Base-by-base conservation (phyloP, 768 basidiomycete genomes). In the Naganishia vaughanmartiniae region DNA sequence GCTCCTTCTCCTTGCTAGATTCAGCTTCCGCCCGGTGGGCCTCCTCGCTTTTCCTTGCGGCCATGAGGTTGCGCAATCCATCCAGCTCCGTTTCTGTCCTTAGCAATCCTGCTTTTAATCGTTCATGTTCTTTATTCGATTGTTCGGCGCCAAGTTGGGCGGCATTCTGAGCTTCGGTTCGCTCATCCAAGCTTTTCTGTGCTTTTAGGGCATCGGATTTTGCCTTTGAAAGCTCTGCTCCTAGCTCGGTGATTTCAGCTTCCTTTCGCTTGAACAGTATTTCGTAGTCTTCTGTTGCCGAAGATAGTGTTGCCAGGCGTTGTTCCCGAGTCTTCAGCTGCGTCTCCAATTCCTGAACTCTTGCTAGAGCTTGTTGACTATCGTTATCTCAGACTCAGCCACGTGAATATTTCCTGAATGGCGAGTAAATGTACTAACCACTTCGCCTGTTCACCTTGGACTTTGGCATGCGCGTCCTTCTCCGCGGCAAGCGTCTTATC, bases 41-140 rank as follows among this genome's bases (percentile, higher is more conserved):
- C 76, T 93, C 93, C 79, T 97, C 93, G 30, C 88, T 89, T 0
- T 89, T 86, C 80, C 93, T 96, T 0, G 90, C 90, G 55, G 89
- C 88, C 83, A 96, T 86, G 17, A 90, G 83, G n/a, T 86, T 83
- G 9, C 93, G 89, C 10, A 98, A 84, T 72, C 91, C 89, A 75
- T 95, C 93, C 14, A 96, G 83, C 80, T 96, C 94, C 48, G 84
- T 86, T 75, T 91, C 88, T 2, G 95, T 83, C 75, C 88, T 90
- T 31, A 83, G 82, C 15, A 77, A 65, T 24, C 67, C 65, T 6
- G 65, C 54, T 2, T 73, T 53, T 21, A 74, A 74, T 30, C 69
- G 42, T 26, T 77, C 60, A 6, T 70, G 72, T 54, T 79, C 78
- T 31, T 87, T 87, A 11, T 39, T 57, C 9, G 55, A 28, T 11